These are phyloP conservation scores for Helianthus annuus DNA, from an alignment of 129 eudicot species.

Conservation along the genomic window DNA sequence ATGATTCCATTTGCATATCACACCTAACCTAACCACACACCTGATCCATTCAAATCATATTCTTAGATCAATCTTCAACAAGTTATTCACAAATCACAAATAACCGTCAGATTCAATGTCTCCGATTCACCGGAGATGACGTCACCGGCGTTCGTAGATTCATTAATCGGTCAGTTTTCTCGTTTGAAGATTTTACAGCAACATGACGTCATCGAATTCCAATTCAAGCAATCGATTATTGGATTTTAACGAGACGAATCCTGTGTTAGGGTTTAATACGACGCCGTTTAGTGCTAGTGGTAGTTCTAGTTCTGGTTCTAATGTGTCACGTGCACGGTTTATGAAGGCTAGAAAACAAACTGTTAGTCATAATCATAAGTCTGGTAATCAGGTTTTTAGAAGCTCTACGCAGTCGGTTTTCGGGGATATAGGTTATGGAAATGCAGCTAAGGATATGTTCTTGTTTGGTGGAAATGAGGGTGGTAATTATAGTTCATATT, in stretches of 20 bases:
- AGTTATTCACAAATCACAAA: background rate
- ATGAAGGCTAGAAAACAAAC: constrained; percentile 52
- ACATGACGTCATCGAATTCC: constrained; percentile 38
- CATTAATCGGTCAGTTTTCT: constrained; percentile 9
- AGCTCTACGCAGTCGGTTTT: constrained; percentile 17
- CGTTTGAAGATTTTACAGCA: background rate
- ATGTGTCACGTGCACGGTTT: constrained; percentile 48
- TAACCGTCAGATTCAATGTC: constrained; percentile 25
- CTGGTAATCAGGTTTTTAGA: constrained; percentile 14
- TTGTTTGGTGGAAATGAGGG: constrained; percentile 35
- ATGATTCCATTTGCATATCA: constrained; percentile 18
- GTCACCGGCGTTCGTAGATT: constrained; percentile 21
- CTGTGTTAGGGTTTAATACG: constrained; percentile 47
- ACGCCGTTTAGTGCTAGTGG: constrained; percentile 35
- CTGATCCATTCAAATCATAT: background rate
- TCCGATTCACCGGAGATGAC: constrained; percentile 19
- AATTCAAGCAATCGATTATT: constrained; percentile 33
- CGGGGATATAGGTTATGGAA: constrained; percentile 19
- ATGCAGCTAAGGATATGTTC: constrained; percentile 27
- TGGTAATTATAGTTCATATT: constrained; percentile 3
- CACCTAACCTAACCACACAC: background rate
- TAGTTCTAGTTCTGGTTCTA: constrained; percentile 5
- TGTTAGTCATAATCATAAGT: constrained; percentile 26
- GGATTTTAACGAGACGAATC: constrained; percentile 18
- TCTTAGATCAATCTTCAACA: constrained; percentile 17